Base-by-base conservation (phyloP, 805 yeast species). In the Komagataella mondaviorum region DNA sequence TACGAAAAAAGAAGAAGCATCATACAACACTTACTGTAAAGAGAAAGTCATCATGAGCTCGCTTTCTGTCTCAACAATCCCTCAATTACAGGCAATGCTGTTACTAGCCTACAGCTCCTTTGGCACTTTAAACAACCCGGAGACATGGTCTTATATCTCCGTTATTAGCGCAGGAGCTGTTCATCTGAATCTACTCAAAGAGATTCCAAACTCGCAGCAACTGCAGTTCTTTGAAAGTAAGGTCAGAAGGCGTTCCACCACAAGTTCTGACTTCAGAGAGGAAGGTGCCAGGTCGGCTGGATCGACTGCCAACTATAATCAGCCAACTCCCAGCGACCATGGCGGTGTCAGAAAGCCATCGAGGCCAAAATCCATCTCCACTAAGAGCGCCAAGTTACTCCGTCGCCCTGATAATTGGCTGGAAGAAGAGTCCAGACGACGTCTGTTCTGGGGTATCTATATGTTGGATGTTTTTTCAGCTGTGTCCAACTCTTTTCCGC, bases 381-480 rank as follows among this genome's bases (percentile, higher is more conserved):
- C 63, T 3, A 55, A 56, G 46, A 49, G 56, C 16, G 55, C 59
- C 6, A 53, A 56, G 36, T 23, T 59, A 7, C 49, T 59, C 20
- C 49, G 51, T 22, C 59, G 56, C 36, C 62, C 64, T 1, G 61
- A 61, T 17, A 61, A 64, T 48, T 69, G 72, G 71, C 61, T 67
- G n/a, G 71, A 69, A 50, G 63, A 58, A 17, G 72, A 69, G 48
- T 60, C 63, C 6, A 61, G 71, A 63, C 53, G 59, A 62, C 51
- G 71, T 61, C 17, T 63, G 56, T 52, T 59, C 59, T 51, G 68
- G 70, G 69, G 70, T 59, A 46, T 70, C 56, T 58, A 66, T 57
- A 53, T 60, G 20, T 50, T 69, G 47, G 73, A 69, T 53, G 62
- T 70, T 1, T 59, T 68, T 6, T 59, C 66, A 50, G 67, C 72